Conservation (phyloP, 352 stramenopile species). For the Globisporangium paroecandrum region DNA sequence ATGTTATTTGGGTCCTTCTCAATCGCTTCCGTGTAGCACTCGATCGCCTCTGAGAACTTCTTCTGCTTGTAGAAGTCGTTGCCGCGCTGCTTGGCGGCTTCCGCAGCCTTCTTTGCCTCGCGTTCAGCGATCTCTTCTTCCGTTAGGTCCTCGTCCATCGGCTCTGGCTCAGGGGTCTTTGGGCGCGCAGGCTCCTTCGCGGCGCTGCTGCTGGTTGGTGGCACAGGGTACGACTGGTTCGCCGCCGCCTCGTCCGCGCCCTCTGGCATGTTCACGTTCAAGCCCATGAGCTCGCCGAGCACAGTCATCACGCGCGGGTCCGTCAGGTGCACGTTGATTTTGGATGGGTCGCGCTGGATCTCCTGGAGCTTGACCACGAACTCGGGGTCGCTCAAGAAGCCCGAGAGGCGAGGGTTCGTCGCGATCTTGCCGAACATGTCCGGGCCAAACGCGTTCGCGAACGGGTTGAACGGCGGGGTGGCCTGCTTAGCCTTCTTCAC, state of each 20-base stretch:
- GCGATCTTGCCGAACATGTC: conserved; percentile 94
- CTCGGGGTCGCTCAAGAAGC: conserved; percentile 89
- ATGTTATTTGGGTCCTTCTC: conserved; percentile 95
- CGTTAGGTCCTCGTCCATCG: conserved; percentile 82
- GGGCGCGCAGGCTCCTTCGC: conserved; percentile 29
- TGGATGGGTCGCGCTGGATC: conserved; percentile 73
- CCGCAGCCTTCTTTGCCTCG: conserved; percentile 62
- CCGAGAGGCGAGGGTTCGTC: conserved; percentile 82
- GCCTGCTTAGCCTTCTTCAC: conserved; percentile 89
- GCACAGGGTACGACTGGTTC: conserved; percentile 21
- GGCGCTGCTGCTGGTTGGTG: conserved; percentile 14
- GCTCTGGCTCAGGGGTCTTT: conserved; percentile 45
- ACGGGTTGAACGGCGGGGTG: conserved; percentile 66
- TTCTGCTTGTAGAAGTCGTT: conserved; percentile 98
- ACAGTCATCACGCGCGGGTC: conserved; percentile 87
- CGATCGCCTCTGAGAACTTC: conserved; percentile 92
- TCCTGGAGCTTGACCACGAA: conserved; percentile 84
- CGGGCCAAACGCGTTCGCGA: conserved; percentile 92
- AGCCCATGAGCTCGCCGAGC: conserved; percentile 79
- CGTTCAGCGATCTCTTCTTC: conserved; percentile 80
- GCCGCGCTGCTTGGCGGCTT: conserved; percentile 92
- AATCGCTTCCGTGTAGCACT: conserved; percentile 96
- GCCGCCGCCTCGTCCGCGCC: conserved; percentile 44
- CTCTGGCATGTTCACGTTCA: conserved; percentile 72
- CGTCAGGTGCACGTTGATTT: conserved; percentile 74